Evolutionary conservation across 2,329 filamentous ascomycete genomes (phyloP), one percentile per base, ranked within the genome.

Genomic region (Fusarium bulbicola): DNA sequence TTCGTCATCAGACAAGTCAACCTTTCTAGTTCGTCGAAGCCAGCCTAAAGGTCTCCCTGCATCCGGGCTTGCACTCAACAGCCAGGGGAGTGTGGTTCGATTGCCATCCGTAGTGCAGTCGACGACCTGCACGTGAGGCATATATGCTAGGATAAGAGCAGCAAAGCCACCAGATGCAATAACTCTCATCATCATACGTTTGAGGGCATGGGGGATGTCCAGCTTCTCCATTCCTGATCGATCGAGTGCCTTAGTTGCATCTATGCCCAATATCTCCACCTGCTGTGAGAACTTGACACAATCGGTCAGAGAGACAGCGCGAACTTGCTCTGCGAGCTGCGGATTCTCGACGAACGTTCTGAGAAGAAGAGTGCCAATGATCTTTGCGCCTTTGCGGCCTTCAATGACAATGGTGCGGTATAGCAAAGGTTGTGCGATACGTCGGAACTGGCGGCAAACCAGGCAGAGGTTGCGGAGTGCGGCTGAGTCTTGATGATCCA

Each of bases 401-500:
- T 63, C 58, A 11, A 63, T 21, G 4, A 49, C 21, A 20, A 66
- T 5, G 6, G 53, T 60, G 1, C 49, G 58, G 20, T 66, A 70
- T 1, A 72, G 8, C 1, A 66, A 7, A 15, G 24, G 26, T 8
- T 66, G 68, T 5, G 66, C 62, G 6, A 72, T 46, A 15, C 49
- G 58, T 11, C 20, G 61, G 32, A 70, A 63, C 13, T 60, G 42
- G 26, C 53, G 61, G 20, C 62, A 59, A 16, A 63, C 68, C 24
- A 72, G 66, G 13, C 37, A 70, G 20, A 70, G 47, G 12, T 52
- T 37, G 21, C 18, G 1, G 32, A 72, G 62, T 21, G 40, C 32
- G 7, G 54, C 34, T 26, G 45, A 20, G 4, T n/a, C 42, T 10
- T 10, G 10, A 28, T 53, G 40, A 6, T 67, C 8, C 7, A 46